Evolutionary conservation across 2,329 filamentous ascomycete genomes (phyloP).

Genomic region (Knufia fluminis): DNA sequence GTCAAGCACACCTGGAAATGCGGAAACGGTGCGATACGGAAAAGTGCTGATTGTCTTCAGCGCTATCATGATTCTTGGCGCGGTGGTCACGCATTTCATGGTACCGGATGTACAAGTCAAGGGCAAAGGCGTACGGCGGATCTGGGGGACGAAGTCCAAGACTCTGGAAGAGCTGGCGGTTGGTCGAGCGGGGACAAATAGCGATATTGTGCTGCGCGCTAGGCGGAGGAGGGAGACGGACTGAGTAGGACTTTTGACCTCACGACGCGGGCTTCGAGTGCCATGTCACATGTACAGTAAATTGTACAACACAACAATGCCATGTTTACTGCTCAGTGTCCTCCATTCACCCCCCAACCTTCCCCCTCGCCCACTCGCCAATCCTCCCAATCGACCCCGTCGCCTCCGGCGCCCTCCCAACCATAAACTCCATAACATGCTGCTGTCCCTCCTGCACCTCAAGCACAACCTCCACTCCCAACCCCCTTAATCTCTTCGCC

Average conservation of each 20-base stretch:
- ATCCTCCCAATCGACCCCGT: not conserved
- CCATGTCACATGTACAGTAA: no score
- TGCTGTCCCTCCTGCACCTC: no score
- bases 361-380: not conserved
- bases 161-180: slow-evolving; percentile 33
- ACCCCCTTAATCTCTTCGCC: no score
- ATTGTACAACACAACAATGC: no score
- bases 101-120: slow-evolving; percentile 31
- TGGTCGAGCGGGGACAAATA: slow-evolving; percentile 30
- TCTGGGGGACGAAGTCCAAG: slow-evolving; percentile 31
- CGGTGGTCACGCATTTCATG: slow-evolving; percentile 32
- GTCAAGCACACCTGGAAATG: slow-evolving; percentile 24
- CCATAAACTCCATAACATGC: not conserved
- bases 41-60: slow-evolving; percentile 34
- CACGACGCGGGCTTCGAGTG: no score
- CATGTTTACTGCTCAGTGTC: no score
- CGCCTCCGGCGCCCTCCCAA: not conserved
- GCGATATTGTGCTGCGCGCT: slow-evolving; percentile 26
- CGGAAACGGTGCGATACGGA: slow-evolving; percentile 31
- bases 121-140: slow-evolving; percentile 22
- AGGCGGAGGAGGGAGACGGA: not conserved
- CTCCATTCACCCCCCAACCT: not conserved
- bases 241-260: not conserved
- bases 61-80: slow-evolving; percentile 34
- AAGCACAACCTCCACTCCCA: no score